Evolutionary conservation across 2,329 filamentous ascomycete genomes (phyloP), one percentile per base, ranked within the genome.

Genomic region (Colletotrichum neosansevieriae): DNA sequence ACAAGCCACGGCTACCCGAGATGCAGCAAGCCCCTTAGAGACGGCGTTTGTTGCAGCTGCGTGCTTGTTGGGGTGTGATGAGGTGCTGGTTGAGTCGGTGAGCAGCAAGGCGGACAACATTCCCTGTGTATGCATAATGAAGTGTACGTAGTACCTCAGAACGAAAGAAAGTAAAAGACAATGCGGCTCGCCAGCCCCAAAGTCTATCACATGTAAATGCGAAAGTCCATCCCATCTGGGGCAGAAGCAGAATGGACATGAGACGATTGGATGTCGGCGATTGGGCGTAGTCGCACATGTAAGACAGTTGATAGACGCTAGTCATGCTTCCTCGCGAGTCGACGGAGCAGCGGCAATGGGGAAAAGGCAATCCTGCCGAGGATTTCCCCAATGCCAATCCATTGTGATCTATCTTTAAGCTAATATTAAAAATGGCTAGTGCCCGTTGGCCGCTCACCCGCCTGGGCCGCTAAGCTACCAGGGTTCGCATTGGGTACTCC

Each of bases 1-100:
- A 58, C 44, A 69, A 61, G 24, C 15, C 70, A 72, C 2, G 44
- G 21, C 54, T 49, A 13, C 66, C 66, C 29, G 76, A 78, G 67
- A 79, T 78, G 77, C 71, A 74, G 54, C 73, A 79, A 56, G 69
- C 75, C 40, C 54, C 19, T 29, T 60, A 63, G 62, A 24, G 12
- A 36, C 56, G 19, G 62, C 11, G 34, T 29, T 53, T 50, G 12
- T 40, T 21, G n/a, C 32, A 38, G 29, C 24, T 63, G 50, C 19
- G 49, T 24, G 11, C n/a, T 61, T 51, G 34, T 34, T 21, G n/a
- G 24, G 32, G 24, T 12, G 11, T 29, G 49, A 51, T 32, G 24
- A 51, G 12, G n/a, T n/a, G 24, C 17, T 51, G 29, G 15, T 24
- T 17, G 10, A 24, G 21, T 61, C 45, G 47, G 53, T 64, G 65